Conservation (phyloP, 2,329 filamentous ascomycete species). For the Arachnopeziza araneosa region DNA sequence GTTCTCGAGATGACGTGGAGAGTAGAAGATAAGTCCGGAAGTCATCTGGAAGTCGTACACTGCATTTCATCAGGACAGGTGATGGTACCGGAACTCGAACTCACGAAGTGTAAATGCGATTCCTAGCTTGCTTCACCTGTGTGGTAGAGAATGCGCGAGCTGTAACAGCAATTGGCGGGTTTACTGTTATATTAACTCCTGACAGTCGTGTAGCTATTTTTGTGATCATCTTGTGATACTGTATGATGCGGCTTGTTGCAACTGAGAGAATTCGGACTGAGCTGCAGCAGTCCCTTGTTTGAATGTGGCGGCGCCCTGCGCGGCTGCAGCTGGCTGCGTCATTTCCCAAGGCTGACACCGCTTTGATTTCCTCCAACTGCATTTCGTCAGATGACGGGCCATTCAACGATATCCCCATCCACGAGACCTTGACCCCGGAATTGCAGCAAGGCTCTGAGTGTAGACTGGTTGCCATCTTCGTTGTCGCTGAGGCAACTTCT, state of each 20-base stretch:
- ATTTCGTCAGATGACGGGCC: not conserved
- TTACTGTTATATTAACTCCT: constrained; percentile 6
- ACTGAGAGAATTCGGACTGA: no score
- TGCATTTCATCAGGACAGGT: constrained; percentile 25
- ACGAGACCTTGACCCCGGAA: not conserved
- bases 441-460: not conserved
- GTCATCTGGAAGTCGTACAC: constrained; percentile 49
- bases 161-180: not conserved
- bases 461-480: not conserved
- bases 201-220: constrained; percentile 12
- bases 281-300: not conserved
- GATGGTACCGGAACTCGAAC: constrained; percentile 16
- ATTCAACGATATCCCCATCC: not conserved
- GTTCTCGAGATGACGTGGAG: constrained; percentile 46
- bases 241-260: no score
- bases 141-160: constrained; percentile 19
- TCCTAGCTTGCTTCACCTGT: constrained; percentile 27
- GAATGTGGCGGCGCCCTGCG: not conserved
- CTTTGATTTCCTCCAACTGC: not conserved
- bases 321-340: not conserved
- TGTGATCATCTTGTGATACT: constrained; percentile 24
- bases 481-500: not conserved
- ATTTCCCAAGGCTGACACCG: not conserved
- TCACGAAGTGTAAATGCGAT: constrained; percentile 38
- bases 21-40: constrained; percentile 52